These are phyloP conservation scores for Cornus suecica DNA, from an alignment of 148 eudicot genomes.

Conservation along the genomic window DNA sequence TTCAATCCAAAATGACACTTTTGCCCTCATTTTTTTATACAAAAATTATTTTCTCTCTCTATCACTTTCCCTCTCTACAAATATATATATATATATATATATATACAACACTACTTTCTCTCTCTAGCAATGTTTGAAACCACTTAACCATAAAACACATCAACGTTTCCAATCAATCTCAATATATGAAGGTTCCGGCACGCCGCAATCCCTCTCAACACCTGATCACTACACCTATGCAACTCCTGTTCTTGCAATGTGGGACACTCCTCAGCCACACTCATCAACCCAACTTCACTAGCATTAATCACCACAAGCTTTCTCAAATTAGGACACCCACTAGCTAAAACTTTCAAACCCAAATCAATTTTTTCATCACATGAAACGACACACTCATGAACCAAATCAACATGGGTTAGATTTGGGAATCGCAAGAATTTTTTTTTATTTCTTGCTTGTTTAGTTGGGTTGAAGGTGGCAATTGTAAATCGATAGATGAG, in stretches of 20 bases:
- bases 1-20: no score
- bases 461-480: no score
- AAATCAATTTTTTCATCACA: constrained; percentile 35
- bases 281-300: constrained; percentile 59
- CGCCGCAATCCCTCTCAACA: constrained; percentile 57
- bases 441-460: no score
- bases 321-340: constrained; percentile 71
- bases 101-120: no score
- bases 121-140: constrained; percentile 86
- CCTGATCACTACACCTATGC: constrained; percentile 61
- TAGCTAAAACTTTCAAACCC: constrained; percentile 41
- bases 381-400: constrained; percentile 34
- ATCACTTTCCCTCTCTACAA: no score
- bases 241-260: constrained; percentile 74
- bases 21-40: no score
- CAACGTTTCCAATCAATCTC: constrained; percentile 56
- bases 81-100: no score
- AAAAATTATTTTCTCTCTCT: no score
- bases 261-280: constrained; percentile 59
- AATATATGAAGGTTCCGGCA: constrained; percentile 75
- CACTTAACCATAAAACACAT: constrained; percentile 59
- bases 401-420: constrained; percentile 59
- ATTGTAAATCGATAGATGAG: no score
- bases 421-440: constrained; percentile 56
- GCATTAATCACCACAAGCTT: constrained; percentile 55